These are phyloP conservation scores for Candida ficus DNA, from an alignment of 805 yeast genomes.

Conservation along the genomic window DNA sequence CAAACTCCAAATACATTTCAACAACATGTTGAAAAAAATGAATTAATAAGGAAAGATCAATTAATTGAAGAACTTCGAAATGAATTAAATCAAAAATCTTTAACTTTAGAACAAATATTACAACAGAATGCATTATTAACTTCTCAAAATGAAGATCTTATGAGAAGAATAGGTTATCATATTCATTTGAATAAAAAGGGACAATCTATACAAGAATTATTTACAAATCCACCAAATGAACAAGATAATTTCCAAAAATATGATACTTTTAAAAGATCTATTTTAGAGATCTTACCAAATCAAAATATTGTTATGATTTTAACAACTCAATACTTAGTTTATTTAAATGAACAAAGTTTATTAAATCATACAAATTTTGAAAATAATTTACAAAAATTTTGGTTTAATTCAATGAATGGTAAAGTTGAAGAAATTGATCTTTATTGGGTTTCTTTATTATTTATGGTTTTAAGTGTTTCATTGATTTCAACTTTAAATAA, in stretches of 20 bases:
- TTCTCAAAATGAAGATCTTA: conserved; percentile 10
- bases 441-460: conserved; percentile 10
- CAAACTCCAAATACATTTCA: background rate
- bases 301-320: conserved; percentile 8
- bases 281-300: conserved; percentile 12
- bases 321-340: conserved; percentile 14
- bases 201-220: background rate
- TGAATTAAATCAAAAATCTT: conserved; percentile 3
- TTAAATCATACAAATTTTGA: conserved; percentile 11
- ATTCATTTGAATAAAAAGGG: background rate
- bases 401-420: background rate
- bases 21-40: background rate
- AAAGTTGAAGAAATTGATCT: conserved; percentile 10
- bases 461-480: conserved; percentile 11
- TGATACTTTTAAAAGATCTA: conserved; percentile 4
- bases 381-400: conserved; percentile 11
- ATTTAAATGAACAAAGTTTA: conserved; percentile 5
- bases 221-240: conserved; percentile 2
- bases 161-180: conserved; percentile 7
- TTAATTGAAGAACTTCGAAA: background rate
- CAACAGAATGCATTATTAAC: conserved; percentile 3
- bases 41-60: background rate
- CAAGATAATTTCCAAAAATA: conserved; percentile 3
- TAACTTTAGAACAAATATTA: conserved; percentile 1
- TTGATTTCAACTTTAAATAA: conserved; percentile 9